Conservation (phyloP, 768 basidiomycete species). For the Omphalotus guepiniiformis region DNA sequence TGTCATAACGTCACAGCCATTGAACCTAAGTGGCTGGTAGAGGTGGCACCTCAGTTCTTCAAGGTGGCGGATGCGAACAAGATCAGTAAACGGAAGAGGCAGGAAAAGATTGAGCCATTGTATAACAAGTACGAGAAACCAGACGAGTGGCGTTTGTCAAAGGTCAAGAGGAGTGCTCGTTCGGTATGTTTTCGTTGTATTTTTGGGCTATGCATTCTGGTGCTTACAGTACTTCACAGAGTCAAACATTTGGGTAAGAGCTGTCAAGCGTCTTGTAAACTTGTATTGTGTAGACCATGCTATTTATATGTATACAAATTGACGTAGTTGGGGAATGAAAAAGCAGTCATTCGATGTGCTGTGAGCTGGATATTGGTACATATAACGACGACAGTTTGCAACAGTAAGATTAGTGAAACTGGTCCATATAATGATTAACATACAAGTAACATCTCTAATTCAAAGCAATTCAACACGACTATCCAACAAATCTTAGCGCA, state of each 20-base stretch:
- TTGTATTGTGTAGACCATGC: slow-evolving; percentile 10
- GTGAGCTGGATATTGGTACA: too few relatives aligned
- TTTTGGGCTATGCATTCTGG: not conserved
- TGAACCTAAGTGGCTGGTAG: slow-evolving; percentile 98
- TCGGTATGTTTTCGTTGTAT: slow-evolving; percentile 43
- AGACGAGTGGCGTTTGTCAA: slow-evolving; percentile 92
- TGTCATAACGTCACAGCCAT: slow-evolving; percentile 92
- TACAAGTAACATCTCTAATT: too few relatives aligned
- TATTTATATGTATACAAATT: too few relatives aligned
- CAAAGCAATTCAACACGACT: too few relatives aligned
- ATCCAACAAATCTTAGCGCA: slow-evolving; percentile 76
- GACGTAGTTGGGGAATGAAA: too few relatives aligned
- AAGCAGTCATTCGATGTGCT: too few relatives aligned
- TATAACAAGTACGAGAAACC: slow-evolving; percentile 95
- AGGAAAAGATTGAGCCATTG: slow-evolving; percentile 95
- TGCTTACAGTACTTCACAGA: slow-evolving; percentile 40
- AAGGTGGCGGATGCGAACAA: slow-evolving; percentile 97
- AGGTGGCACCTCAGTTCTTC: slow-evolving; percentile 98
- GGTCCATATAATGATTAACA: not conserved
- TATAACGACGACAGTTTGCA: too few relatives aligned
- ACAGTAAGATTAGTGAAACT: too few relatives aligned
- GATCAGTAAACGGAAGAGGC: slow-evolving; percentile 92
- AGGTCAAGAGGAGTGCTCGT: slow-evolving; percentile 86
- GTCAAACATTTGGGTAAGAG: slow-evolving; percentile 84
- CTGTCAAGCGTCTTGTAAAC: too few relatives aligned